These are phyloP conservation scores for Cladophialophora immunda DNA, from an alignment of 2,329 filamentous ascomycete genomes.

Conservation along the genomic window DNA sequence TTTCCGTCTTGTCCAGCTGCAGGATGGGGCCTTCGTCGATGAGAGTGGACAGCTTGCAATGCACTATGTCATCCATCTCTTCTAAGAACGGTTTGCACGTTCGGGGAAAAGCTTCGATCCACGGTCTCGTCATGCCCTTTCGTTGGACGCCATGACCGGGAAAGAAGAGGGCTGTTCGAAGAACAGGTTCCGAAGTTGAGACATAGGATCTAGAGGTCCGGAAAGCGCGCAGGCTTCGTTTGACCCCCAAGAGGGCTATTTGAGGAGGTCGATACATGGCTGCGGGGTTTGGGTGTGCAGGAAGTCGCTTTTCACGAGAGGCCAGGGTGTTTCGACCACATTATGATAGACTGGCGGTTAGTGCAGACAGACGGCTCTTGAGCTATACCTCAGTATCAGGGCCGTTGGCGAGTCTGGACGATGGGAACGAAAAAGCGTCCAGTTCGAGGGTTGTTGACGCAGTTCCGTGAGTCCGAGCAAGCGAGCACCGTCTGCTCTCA, in stretches of 20 bases:
- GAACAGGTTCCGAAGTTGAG: conserved; percentile 34
- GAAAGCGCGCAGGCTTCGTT: conserved; percentile 14
- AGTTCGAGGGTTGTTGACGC: background rate
- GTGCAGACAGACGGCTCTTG: background rate
- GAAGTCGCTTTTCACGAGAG: conserved; percentile 3
- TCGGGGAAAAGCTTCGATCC: conserved; percentile 84
- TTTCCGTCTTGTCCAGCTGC: conserved; percentile 79
- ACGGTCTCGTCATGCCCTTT: conserved; percentile 85
- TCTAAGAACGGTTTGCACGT: conserved; percentile 81
- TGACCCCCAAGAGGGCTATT: conserved; percentile 16
- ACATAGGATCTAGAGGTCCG: conserved; percentile 32
- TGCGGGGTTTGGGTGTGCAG: conserved; percentile 8
- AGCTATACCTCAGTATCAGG: background rate
- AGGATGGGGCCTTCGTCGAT: conserved; percentile 83
- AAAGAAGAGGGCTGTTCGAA: conserved; percentile 59
- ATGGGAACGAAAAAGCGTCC: conserved; percentile 6
- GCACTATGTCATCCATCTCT: conserved; percentile 81
- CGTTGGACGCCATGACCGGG: conserved; percentile 82
- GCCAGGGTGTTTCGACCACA: conserved; percentile 16
- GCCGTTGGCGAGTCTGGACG: background rate
- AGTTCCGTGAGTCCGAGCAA: conserved; percentile 27
- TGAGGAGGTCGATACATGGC: conserved; percentile 32
- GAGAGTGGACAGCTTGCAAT: conserved; percentile 76
- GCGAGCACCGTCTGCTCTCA: conserved; percentile 1
- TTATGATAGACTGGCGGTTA: background rate